A percentile compares a stretch with the other conserved stretches of the same genome.
Evolutionary conservation across 305 asterid species (phyloP).

Genomic region (Rubia balearica): DNA sequence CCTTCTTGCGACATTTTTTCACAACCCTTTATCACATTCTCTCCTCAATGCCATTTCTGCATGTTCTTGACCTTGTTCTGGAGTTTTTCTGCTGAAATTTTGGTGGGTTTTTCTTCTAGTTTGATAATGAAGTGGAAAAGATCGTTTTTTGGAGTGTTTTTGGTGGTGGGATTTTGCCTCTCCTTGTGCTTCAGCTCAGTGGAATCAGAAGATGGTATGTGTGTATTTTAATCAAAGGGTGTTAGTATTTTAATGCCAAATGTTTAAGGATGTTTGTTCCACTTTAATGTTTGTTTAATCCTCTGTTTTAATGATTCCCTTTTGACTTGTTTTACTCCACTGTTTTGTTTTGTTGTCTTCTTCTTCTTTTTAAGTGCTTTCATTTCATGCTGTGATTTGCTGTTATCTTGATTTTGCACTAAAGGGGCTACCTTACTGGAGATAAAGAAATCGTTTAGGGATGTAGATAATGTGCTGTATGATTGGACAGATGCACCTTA

Average conservation of each 20-base stretch:
- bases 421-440: constrained; percentile 78
- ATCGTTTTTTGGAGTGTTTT: constrained; percentile 12
- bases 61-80: constrained; percentile 13
- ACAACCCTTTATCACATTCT: constrained; percentile 33
- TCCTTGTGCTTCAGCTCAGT: constrained; percentile 44
- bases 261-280: constrained; percentile 23
- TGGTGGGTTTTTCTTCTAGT: not conserved
- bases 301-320: constrained; percentile 22
- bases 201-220: constrained; percentile 75
- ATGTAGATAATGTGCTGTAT: constrained; percentile 86
- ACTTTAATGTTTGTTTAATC: constrained; percentile 18
- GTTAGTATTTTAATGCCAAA: constrained; percentile 26
- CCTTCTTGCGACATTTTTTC: constrained; percentile 39
- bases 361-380: constrained; percentile 4
- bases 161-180: constrained; percentile 39
- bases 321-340: constrained; percentile 18
- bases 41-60: constrained; percentile 7
- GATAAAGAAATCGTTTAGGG: constrained; percentile 81
- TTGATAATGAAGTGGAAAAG: not conserved
- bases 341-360: constrained; percentile 13
- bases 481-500: constrained; percentile 93
- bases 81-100: not conserved
- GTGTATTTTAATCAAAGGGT: not conserved
- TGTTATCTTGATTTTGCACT: not conserved
- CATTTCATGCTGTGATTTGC: not conserved